Evolutionary conservation across 2,329 filamentous ascomycete genomes (phyloP), one percentile per base, ranked within the genome.

Genomic region (Xylariales sp.): DNA sequence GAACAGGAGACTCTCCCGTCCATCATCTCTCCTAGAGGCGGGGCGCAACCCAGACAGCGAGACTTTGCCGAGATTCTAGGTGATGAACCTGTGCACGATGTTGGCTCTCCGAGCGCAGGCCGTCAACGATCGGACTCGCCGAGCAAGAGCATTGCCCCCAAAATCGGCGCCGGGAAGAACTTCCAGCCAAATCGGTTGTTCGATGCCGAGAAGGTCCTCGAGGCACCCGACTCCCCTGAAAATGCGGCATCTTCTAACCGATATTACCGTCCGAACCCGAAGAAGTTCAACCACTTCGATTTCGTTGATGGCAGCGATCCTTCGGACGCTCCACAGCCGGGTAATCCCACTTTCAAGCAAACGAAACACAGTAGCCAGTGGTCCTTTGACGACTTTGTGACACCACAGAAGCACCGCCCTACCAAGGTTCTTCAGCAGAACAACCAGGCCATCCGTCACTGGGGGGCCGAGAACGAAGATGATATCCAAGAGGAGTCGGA

Each of bases 351-450:
- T 16, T 59, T 70, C 15, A 60, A 72, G 37, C 74, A 72, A 54
- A 69, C 72, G 38, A 87, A 85, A 65, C 82, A 88, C 56, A 68
- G 73, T 42, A 81, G 81, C 46, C 83, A 87, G 45, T 96, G 91
- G 89, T 80, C 81, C 33, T 97, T 97, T 61, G 79, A 88, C 44
- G 89, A 95, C 63, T 95, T 95, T 52, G 68, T 70, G 13, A 95
- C 90, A 1, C 91, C 91, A 0, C 76, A 83, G 47, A 95, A 95
- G 70, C 49, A 65, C 18, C 69, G 78, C 33, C 71, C 75, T 5
- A 66, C 72, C 31, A 85, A 83, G 60, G 59, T 75, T 16, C 56
- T 70, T 37, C 75, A 36, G 29, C 40, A 40, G 35, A 30, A 81
- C 42, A 67, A 74, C 27, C 78, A 88, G 54, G 81, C 93, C 44